Evolutionary conservation across 441 rosid species (phyloP), one percentile per base, ranked within the genome.

Genomic region (Croton laevigatus): DNA sequence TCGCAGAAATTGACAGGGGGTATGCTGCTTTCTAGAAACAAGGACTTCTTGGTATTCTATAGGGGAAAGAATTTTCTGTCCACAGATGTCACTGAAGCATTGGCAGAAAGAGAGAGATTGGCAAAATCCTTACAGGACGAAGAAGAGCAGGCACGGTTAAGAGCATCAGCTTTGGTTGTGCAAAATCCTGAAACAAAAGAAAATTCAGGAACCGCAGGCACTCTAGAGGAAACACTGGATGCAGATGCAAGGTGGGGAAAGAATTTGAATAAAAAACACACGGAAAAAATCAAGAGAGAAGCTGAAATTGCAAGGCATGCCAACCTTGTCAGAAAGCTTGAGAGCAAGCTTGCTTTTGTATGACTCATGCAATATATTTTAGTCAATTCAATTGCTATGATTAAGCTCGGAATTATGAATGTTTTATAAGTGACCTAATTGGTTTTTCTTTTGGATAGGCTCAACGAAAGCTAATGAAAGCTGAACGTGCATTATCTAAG

Each of bases 1-100:
- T n/a, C n/a, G 76, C 86, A 92, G 99, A 89, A 78, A 85, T 81
- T 94, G 88, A 94, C 97, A 7, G 97, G 97, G 66, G 97, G 97
- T 44, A 76, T 81, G 73, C 84, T 94, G 66, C 90, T 94, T 37
- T 89, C 96, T 3, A 84, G 94, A 82, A 90, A 85, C 89, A 91
- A 90, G 82, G 96, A 94, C 75, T 90, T 83, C 78, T 83, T 94
- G 83, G 97, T 94, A 68, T 94, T 92, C 84, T 94, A 94, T 69
- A 85, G 99, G 78, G 99, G 99, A 71, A 94, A 92, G 76, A 78
- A 84, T 75, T 94, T 94, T 79, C 71, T 94, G 83, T 78, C 97
- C 37, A 80, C 79, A 59, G 91, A 88, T 59, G 91, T 94, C 62
- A 86, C 91, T 55, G 89, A 86, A 85, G 94, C 82, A 72, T 80